Conservation (phyloP, 2,329 filamentous ascomycete species). For the Arthrobotrys megalospora region DNA sequence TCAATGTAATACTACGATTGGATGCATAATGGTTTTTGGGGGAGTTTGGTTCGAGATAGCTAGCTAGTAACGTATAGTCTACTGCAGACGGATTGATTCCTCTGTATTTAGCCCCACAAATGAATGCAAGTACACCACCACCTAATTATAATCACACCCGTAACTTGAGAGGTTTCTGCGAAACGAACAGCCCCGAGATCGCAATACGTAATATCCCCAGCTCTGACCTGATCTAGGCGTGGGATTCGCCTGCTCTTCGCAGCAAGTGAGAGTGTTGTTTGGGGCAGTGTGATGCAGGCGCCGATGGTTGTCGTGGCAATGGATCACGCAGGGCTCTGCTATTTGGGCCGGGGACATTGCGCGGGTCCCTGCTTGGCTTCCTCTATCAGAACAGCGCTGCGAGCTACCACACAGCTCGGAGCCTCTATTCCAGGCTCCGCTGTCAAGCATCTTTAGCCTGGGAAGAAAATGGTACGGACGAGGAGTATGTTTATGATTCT, state of each 20-base stretch:
- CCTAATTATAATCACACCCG: not conserved
- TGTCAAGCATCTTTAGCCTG: constrained; percentile 25
- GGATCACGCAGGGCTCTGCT: constrained; percentile 9
- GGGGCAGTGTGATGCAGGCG: constrained; percentile 18
- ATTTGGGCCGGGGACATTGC: constrained; percentile 30
- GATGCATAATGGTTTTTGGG: not conserved
- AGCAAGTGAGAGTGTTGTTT: constrained; percentile 20
- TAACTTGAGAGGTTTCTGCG: not conserved
- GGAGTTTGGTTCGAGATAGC: constrained; percentile 12
- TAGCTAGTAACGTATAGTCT: not conserved
- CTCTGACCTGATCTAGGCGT: constrained; percentile 15
- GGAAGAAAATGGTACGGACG: not conserved
- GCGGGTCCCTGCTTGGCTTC: constrained; percentile 26
- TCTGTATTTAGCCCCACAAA: not conserved
- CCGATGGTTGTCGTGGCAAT: constrained; percentile 39
- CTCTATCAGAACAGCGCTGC: not conserved
- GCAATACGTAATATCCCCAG: constrained; percentile 9
- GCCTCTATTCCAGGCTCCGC: constrained; percentile 21
- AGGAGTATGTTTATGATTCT: constrained; percentile 19
- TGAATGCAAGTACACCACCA: not conserved
- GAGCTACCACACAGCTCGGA: constrained; percentile 14
- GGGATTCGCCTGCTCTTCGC: constrained; percentile 22
- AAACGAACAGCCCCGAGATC: not conserved
- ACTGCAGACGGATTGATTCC: constrained; percentile 5
- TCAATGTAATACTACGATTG: constrained; percentile 11